phyloP scores from a whole-genome alignment of 176 grass and related monocot species.

The Zoysia japonica region DNA sequence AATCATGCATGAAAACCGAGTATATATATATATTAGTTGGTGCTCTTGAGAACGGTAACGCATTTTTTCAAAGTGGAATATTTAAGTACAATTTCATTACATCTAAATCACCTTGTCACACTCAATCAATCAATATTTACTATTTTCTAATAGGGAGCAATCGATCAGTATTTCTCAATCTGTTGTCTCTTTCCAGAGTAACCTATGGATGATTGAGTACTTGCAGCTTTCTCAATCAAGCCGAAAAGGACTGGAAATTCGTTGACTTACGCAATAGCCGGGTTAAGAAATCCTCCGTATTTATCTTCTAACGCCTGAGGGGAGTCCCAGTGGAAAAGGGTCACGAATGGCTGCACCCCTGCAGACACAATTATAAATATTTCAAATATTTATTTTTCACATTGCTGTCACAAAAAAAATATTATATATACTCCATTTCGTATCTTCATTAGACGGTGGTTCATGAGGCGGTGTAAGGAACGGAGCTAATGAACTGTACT shows the following conservation, averaged over 20 bases:
- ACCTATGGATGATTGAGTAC: not conserved
- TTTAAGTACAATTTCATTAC: not conserved
- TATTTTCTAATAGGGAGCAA: too few relatives aligned
- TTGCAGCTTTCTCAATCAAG: not conserved
- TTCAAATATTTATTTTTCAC: not conserved
- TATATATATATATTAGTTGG: too few relatives aligned
- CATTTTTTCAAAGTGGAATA: too few relatives aligned
- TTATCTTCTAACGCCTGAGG: constrained; percentile 66
- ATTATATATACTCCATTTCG: not conserved
- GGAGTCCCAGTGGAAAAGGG: constrained; percentile 69
- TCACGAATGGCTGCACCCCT: constrained; percentile 69
- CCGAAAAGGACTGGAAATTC: not conserved
- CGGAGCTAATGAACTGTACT: not conserved
- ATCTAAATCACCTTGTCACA: not conserved
- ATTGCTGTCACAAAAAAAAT: not conserved
- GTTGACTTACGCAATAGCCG: constrained; percentile 52
- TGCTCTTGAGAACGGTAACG: too few relatives aligned
- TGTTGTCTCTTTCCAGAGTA: not conserved
- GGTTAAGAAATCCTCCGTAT: constrained; percentile 60
- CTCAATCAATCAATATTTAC: not conserved
- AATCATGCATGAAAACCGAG: too few relatives aligned
- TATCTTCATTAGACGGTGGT: not conserved
- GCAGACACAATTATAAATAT: not conserved
- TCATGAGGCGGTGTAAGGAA: not conserved
- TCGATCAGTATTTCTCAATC: not conserved